Conservation (phyloP, 345 rosid genomes). For the Gossypium herbaceum region DNA sequence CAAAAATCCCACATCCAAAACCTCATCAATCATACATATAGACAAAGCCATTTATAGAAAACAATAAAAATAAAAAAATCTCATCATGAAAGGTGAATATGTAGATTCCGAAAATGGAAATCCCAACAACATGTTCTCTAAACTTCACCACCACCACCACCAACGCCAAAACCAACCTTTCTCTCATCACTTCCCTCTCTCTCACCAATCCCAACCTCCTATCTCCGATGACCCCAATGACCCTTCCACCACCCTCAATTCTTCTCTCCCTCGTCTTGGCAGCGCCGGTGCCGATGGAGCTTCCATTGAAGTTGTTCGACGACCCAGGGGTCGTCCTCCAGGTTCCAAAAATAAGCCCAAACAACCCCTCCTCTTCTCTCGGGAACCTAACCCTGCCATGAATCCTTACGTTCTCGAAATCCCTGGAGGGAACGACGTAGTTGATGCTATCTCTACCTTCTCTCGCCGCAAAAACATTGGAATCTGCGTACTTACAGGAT, state of each 20-base stretch:
- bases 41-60: background rate
- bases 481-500: constrained; percentile 64
- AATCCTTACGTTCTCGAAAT: constrained; percentile 86
- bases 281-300: constrained; percentile 43
- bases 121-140: constrained; percentile 51
- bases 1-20: background rate
- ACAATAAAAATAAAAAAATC: background rate
- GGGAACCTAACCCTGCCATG: constrained; percentile 65
- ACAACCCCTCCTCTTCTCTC: constrained; percentile 58
- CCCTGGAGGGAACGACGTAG: constrained; percentile 67
- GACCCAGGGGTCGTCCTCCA: constrained; percentile 85
- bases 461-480: constrained; percentile 60
- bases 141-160: constrained; percentile 38
- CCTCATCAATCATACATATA: constrained; percentile 5
- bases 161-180: constrained; percentile 30
- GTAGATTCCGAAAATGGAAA: constrained; percentile 30
- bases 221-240: constrained; percentile 21
- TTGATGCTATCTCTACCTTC: constrained; percentile 55
- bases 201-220: constrained; percentile 29
- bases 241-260: constrained; percentile 1
- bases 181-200: constrained; percentile 44
- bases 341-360: constrained; percentile 86
- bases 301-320: constrained; percentile 66
- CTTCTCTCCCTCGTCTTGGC: background rate
- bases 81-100: constrained; percentile 62